Percentiles rank a stretch among this genome's conserved stretches.
phyloP scores from a whole-genome alignment of 225 moss, liverwort and hornwort species.

The Anthoceros angustus region DNA sequence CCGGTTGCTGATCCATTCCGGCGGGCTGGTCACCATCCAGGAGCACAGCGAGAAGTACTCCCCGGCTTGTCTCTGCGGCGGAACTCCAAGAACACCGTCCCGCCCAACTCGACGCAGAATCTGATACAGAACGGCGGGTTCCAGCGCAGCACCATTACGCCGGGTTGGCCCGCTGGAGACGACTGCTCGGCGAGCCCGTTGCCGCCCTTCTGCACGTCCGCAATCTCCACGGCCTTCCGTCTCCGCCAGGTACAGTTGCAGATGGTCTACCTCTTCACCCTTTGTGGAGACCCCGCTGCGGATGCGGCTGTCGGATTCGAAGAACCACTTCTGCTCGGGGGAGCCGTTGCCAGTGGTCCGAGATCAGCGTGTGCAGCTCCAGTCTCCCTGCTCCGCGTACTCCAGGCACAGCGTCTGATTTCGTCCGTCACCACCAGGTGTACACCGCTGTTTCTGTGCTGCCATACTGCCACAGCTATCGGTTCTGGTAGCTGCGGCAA shows the following conservation, averaged over 20 bases:
- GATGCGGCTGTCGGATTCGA: not conserved
- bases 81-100: not conserved
- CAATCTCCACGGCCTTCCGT: not conserved
- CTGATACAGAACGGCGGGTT: not conserved
- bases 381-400: not conserved
- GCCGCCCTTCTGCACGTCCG: not conserved
- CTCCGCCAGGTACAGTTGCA: too few species aligned
- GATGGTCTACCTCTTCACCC: too few species aligned
- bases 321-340: not conserved
- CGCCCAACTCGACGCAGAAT: not conserved
- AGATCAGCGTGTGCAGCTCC: not conserved
- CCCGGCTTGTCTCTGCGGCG: not conserved
- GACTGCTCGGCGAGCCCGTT: not conserved
- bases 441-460: not conserved
- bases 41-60: not conserved
- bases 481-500: not conserved
- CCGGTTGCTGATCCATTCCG: not conserved
- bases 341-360: not conserved
- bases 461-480: not conserved
- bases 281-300: not conserved
- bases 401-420: not conserved
- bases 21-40: not conserved
- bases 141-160: not conserved
- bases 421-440: not conserved
- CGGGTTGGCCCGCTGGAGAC: not conserved